phyloP scores from a whole-genome alignment of 495 filamentous ascomycete species.

The Hypoxylon subgilvum region DNA sequence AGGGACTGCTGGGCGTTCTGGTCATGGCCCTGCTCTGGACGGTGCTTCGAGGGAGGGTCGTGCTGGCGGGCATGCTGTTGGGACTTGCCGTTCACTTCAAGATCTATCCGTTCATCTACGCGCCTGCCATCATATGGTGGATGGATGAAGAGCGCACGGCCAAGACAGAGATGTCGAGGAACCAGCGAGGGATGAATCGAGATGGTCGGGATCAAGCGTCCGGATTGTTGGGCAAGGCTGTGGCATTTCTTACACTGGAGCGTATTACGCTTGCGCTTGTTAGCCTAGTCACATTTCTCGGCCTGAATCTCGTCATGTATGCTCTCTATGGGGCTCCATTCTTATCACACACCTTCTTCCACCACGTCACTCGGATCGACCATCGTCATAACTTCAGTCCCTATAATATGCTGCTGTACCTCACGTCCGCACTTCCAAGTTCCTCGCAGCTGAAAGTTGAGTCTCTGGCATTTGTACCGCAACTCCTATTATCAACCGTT shows the following conservation, averaged over 20 bases:
- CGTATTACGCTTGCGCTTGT: conserved; percentile 66
- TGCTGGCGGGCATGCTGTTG: conserved; percentile 75
- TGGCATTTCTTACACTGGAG: conserved; percentile 65
- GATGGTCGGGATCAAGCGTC: neutral
- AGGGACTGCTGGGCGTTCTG: conserved; percentile 85
- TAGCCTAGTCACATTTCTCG: conserved; percentile 72
- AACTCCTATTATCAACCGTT: conserved; percentile 76
- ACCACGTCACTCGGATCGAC: conserved; percentile 91
- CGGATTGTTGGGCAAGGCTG: conserved; percentile 14
- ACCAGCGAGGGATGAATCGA: neutral
- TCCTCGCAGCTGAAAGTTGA: conserved; percentile 63
- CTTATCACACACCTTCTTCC: conserved; percentile 84
- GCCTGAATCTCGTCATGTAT: conserved; percentile 80
- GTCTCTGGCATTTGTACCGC: conserved; percentile 84
- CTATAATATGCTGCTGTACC: conserved; percentile 90
- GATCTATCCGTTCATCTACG: conserved; percentile 98
- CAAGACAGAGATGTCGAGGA: neutral
- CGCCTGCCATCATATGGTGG: conserved; percentile 84
- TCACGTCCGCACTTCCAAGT: conserved; percentile 66
- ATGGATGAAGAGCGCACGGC: conserved; percentile 64
- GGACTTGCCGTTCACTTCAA: conserved; percentile 94
- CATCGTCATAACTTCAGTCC: conserved; percentile 98
- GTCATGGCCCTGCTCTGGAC: conserved; percentile 84
- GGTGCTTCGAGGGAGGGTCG: conserved; percentile 61
- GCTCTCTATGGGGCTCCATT: conserved; percentile 73